Percentiles rank a stretch among this genome's conserved stretches.
Conservation (phyloP, 768 basidiomycete species). For the Podaxis pistillaris region DNA sequence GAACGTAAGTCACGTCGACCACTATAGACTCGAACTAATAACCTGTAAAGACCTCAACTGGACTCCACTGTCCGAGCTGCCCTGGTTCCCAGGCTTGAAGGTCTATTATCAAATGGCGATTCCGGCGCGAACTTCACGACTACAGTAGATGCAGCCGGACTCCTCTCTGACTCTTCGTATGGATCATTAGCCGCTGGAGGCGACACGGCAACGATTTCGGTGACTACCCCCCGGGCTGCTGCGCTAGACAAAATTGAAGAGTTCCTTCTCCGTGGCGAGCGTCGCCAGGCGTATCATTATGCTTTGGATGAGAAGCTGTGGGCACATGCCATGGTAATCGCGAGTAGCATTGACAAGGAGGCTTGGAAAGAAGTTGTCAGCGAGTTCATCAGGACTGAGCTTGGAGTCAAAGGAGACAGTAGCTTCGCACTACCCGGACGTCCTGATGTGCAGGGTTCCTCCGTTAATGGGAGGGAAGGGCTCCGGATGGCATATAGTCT, state of each 20-base stretch:
- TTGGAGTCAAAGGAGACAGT: slow-evolving; percentile 41
- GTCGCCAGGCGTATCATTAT: slow-evolving; percentile 81
- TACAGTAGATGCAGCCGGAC: slow-evolving; percentile 29
- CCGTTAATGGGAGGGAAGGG: slow-evolving; percentile 59
- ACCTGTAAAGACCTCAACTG: slow-evolving; percentile 47
- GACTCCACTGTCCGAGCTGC: slow-evolving; percentile 76
- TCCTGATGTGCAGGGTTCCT: slow-evolving; percentile 17
- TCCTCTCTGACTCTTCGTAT: slow-evolving; percentile 8
- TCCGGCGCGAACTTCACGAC: slow-evolving; percentile 17
- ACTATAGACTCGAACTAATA: background rate
- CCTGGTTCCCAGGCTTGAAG: slow-evolving; percentile 58
- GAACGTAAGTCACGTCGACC: slow-evolving; percentile 59
- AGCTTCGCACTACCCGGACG: slow-evolving; percentile 18
- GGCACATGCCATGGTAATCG: slow-evolving; percentile 95
- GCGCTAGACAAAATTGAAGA: slow-evolving; percentile 76
- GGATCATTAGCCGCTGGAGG: background rate
- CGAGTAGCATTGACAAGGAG: slow-evolving; percentile 90
- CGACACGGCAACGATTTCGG: slow-evolving; percentile 54
- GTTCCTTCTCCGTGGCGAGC: slow-evolving; percentile 80
- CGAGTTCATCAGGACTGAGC: slow-evolving; percentile 80
- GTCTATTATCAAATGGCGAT: slow-evolving; percentile 2
- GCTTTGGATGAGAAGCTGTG: slow-evolving; percentile 89
- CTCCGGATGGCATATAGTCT: slow-evolving; percentile 80
- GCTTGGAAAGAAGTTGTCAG: slow-evolving; percentile 89
- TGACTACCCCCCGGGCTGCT: slow-evolving; percentile 58